These are phyloP conservation scores for Vitis hybrid DNA, from an alignment of 177 flowering plant genomes.

Conservation along the genomic window DNA sequence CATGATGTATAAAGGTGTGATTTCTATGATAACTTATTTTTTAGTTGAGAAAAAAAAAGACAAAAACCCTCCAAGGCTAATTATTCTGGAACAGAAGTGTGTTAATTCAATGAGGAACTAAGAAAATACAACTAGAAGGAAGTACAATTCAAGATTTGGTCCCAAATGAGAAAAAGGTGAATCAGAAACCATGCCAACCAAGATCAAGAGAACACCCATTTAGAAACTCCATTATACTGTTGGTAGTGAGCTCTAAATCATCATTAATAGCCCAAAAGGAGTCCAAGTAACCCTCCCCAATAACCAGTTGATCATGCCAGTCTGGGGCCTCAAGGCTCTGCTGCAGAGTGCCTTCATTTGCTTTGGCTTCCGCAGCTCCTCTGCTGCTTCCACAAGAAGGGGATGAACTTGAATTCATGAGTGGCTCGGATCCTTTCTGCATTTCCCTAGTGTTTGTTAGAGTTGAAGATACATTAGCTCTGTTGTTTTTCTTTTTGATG, in stretches of 20 bases:
- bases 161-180: not conserved
- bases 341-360: not conserved
- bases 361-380: not conserved
- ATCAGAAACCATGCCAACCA: not conserved
- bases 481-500: not conserved
- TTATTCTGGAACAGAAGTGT: too few species aligned
- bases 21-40: too few species aligned
- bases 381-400: not conserved
- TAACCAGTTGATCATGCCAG: not conserved
- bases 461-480: not conserved
- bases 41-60: too few species aligned
- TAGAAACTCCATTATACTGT: not conserved
- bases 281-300: not conserved
- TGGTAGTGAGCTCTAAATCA: not conserved
- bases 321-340: not conserved
- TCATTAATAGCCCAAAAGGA: not conserved
- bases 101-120: too few species aligned
- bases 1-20: too few species aligned
- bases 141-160: too few species aligned
- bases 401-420: not conserved
- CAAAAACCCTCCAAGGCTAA: too few species aligned
- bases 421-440: not conserved
- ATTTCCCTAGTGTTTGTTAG: not conserved
- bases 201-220: conserved; percentile 5
- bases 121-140: too few species aligned